Base-by-base conservation (phyloP, 129 eudicot species). In the Saposhnikovia divaricata region DNA sequence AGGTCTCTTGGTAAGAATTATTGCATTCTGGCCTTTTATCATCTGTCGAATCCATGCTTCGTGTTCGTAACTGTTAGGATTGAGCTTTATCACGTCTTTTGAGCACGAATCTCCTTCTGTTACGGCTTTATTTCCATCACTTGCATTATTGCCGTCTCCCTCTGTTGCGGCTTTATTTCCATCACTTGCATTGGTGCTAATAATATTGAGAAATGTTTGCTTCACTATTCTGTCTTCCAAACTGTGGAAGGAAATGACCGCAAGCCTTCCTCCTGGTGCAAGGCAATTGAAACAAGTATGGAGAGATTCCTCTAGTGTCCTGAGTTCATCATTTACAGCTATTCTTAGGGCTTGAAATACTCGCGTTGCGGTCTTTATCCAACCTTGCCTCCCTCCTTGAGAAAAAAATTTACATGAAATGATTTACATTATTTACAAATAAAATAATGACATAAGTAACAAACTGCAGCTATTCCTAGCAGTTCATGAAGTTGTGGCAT, bases 291-390 rank as follows among this genome's bases (percentile, higher is more conserved):
- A 95, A 81, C 93, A 87, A 69, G 92, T 85, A 48, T 84, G 73
- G 63, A 95, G 91, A 46, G 99, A 92, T 51, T 84, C 80, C 79
- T 92, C 86, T 23, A 95, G 82, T 16, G 91, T 90, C 81, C 84
- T 95, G 57, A 95, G 96, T 83, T 95, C 97, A 40, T 95, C 99
- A 63, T 95, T 95, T 39, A 95, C 99, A 44, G 99, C 99, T 79
- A 95, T 95, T 75, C 99, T 81, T 82, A 95, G 75, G 46, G 97
- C 97, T 78, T 95, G 99, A 77, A 95, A 95, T 70, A 95, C 99
- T 80, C 99, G 85, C 81, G 96, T 89, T 51, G 97, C 97, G n/a
- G 99, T 95, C 86, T 95, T 95, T 81, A 95, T 95, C 99, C 99
- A 95, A 70, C 99, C 99, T 72, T 92, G 99, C 80, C 99, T 95